Base-by-base conservation (phyloP, 331 rosid species). In the Prunus yedoensis region DNA sequence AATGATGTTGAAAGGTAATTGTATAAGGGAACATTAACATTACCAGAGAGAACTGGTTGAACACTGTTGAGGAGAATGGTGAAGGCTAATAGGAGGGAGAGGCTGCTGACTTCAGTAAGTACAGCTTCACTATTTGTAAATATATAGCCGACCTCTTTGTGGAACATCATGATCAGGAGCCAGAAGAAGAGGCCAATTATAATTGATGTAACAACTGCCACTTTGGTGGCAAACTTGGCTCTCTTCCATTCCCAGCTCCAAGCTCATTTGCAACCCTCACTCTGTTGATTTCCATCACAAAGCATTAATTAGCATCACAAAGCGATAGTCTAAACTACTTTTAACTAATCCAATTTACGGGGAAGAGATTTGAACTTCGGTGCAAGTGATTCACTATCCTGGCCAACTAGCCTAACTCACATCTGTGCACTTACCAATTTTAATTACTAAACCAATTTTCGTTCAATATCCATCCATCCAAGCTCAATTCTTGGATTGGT, bases 241-340 rank as follows among this genome's bases (percentile, higher is more conserved):
- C 88, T 96, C 84, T 81, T 89, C 1, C 96, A 12, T 91, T 90
- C 32, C 98, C 90, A 18, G 96, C 96, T 79, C 98, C 98, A 4
- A 94, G 94, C 77, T 94, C 98, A 35, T 94, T 91, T 32, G 98
- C 94, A 5, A 93, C 98, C 56, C 98, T 83, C 59, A 89, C 97
- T 81, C 98, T 93, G 83, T 52, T 4, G 14, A 23, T 13, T 11
- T 14, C 38, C 16, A 57, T 10, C 4, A 57, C 59, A 57, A 21
- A n/a, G 17, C 47, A 35, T 11, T 64, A 13, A n/a, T 32, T 51
- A 13, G 50, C 35, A 20, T 11, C 41, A 0, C 7, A 2, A 54
- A 35, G 9, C 0, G 0, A 38, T 6, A 38, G 43, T 7, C 43
- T 38, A 38, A 38, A 38, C 0, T 7, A 38, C 43, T 38, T 38